Evolutionary conservation across 2,329 filamentous ascomycete species (phyloP), one percentile per base, ranked within the genome.

Genomic region (Aspergillus thermomutatus): DNA sequence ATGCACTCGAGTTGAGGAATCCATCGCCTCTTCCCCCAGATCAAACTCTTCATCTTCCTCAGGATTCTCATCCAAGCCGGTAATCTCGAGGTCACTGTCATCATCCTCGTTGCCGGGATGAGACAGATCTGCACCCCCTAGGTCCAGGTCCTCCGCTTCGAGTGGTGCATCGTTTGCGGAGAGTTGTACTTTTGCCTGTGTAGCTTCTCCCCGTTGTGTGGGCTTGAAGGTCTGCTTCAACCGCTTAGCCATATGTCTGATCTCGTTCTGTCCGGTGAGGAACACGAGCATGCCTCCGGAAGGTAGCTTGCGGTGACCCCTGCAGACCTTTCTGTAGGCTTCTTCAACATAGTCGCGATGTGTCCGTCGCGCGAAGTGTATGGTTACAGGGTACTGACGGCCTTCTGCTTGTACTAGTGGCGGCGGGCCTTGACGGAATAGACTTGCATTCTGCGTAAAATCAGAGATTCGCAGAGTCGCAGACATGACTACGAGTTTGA

Each of bases 401-500:
- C 95, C 95, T 72, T 97, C 92, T 0, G 92, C 89, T 70, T 96
- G 86, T 1, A 99, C 81, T 1, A 97, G 83, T 0, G 92, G 93
- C 0, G 94, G 94, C 2, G 90, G 83, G 0, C 79, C 79, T 46
- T 79, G 81, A 3, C 87, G 79, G 73, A 99, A 99, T 0, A 99
- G 80, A 17, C 83, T 87, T 8, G 84, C 78, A 68, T 99, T 97
- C 69, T 91, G 84, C 0, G 91, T 91, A 65, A 99, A 90, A 69
- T 97, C 93, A 11, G 91, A 90, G 48, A 97, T 90, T 57, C 92
- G 83, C 34, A 99, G 80, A 2, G 94, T 99, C 46, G 94, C 94
- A 58, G 93, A 97, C 95, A 99, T 99, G 75, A 99, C 96, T 58
- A 99, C 85, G 8, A 99, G 82, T 75, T 97, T 99, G 52, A 99